These are phyloP conservation scores for Ceratocystis ficicola DNA, from an alignment of 2,329 filamentous ascomycete genomes.

Conservation along the genomic window DNA sequence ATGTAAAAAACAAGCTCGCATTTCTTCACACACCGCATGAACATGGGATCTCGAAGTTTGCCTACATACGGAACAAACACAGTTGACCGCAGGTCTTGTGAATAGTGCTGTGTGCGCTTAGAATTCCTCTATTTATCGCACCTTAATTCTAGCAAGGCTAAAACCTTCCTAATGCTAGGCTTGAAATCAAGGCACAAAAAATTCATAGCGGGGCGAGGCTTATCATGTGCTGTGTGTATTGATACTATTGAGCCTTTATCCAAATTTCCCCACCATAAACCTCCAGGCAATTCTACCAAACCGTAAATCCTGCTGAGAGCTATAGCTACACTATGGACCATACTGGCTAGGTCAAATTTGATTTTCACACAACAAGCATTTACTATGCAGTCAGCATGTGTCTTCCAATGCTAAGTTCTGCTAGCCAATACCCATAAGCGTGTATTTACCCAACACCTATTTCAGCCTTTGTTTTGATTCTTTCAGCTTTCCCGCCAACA, in stretches of 20 bases:
- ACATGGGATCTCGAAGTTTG: background rate
- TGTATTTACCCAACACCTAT: no score
- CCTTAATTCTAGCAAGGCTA: background rate
- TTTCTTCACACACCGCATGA: no score
- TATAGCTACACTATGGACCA: background rate
- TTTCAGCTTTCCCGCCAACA: no score
- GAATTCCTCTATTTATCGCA: background rate
- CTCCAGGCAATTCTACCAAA: background rate
- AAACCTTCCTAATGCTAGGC: background rate
- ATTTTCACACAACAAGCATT: no score
- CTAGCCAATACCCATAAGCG: no score
- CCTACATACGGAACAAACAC: no score
- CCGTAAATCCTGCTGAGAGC: background rate
- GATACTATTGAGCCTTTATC: background rate
- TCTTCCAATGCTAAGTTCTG: background rate
- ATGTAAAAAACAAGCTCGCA: background rate
- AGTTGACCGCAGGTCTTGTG: no score
- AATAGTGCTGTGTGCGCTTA: background rate
- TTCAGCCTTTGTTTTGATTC: no score
- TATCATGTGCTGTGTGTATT: no score
- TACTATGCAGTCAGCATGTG: background rate
- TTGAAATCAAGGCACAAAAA: background rate
- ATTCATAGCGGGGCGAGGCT: background rate
- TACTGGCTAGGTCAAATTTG: background rate
- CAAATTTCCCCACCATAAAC: background rate